Percentiles rank a stretch among this genome's conserved stretches.
Conservation (phyloP, 169 alveolate species). For the Neospora caninum region DNA sequence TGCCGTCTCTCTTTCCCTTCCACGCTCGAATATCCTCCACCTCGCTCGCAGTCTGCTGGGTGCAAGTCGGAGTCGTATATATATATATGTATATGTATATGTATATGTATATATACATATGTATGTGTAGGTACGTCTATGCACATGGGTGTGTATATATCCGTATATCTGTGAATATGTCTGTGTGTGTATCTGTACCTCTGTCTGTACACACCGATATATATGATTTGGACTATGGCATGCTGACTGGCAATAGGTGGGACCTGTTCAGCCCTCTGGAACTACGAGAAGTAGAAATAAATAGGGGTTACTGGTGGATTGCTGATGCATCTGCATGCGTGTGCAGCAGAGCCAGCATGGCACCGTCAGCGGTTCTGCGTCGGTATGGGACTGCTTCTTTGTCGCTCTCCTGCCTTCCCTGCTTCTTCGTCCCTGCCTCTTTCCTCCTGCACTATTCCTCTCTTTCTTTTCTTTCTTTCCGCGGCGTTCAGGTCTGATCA, state of each 20-base stretch:
- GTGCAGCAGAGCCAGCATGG: neutral
- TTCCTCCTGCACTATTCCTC: neutral
- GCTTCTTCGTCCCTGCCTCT: neutral
- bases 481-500: conserved; percentile 33
- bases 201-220: no score
- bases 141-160: neutral
- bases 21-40: no score
- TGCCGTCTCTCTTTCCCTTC: no score
- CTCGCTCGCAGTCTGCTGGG: no score
- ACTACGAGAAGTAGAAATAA: no score
- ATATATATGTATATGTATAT: neutral
- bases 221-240: no score
- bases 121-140: neutral
- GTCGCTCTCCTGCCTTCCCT: neutral
- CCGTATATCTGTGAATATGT: no score
- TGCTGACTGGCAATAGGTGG: no score
- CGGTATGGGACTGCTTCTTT: neutral
- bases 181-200: neutral
- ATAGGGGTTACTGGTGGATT: no score
- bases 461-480: neutral
- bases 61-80: no score
- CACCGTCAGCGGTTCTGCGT: neutral
- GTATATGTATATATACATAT: neutral
- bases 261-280: no score
- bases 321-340: neutral